Evolutionary conservation across 1,284 basidiomycete species (phyloP).

Genomic region (Ustilago tritici): DNA sequence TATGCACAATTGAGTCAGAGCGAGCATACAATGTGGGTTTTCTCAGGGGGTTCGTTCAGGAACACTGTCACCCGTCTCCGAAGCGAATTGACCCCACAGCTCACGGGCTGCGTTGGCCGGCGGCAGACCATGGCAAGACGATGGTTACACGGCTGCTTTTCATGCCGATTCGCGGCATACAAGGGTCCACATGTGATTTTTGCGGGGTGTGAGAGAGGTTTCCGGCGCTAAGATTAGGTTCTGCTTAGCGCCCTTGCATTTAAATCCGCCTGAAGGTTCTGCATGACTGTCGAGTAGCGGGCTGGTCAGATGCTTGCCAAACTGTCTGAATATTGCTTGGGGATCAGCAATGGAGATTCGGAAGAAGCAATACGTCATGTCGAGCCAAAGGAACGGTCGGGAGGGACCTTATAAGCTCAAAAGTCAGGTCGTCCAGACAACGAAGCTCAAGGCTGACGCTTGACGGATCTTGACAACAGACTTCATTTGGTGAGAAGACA

Average conservation of each 20-base stretch:
- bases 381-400: neutral
- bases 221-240: constrained; percentile 26
- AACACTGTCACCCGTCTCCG: neutral
- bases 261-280: neutral
- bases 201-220: constrained; percentile 23
- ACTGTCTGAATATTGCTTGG: neutral
- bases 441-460: neutral
- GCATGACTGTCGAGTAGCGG: neutral
- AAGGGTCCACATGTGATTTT: neutral
- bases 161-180: constrained; percentile 8
- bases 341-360: neutral
- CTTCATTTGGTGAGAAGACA: neutral
- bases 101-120: neutral
- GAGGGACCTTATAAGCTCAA: neutral
- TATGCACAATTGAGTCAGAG: constrained; percentile 4
- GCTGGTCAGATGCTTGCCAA: neutral
- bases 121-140: neutral
- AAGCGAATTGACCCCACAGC: neutral
- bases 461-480: neutral
- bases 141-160: neutral
- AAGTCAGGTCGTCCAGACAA: neutral
- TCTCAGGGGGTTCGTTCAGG: neutral
- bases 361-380: neutral
- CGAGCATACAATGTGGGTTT: neutral
- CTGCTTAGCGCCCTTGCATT: neutral